phyloP scores from a whole-genome alignment of 2,329 filamentous ascomycete species.

The Phialocephala subalpina region DNA sequence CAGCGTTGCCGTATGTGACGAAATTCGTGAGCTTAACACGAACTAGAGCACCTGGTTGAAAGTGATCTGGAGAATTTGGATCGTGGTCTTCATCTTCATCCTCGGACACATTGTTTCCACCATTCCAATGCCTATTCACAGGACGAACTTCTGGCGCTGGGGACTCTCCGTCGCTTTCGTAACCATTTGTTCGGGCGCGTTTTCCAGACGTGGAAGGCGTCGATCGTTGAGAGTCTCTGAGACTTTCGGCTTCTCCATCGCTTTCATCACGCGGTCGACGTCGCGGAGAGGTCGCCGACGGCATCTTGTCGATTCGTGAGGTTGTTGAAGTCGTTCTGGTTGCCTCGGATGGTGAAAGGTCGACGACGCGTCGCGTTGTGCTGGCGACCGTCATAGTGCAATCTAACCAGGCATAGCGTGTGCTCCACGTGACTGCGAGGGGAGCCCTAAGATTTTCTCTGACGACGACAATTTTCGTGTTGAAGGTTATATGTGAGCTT shows the following conservation, averaged over 20 bases:
- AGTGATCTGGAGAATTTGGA: conserved; percentile 11
- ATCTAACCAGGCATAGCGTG: background rate
- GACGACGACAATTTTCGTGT: background rate
- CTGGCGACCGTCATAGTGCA: background rate
- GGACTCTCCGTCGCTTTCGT: conserved; percentile 25
- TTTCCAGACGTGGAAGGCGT: conserved; percentile 35
- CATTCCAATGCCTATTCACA: background rate
- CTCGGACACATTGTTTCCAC: background rate
- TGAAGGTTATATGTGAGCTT: background rate
- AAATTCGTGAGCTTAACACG: conserved; percentile 88
- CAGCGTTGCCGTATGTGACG: conserved; percentile 91
- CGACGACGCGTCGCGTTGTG: background rate
- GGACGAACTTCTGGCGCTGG: conserved; percentile 16
- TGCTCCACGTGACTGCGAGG: no score
- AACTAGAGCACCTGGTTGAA: conserved; percentile 75
- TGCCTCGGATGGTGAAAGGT: background rate
- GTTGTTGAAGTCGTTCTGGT: background rate
- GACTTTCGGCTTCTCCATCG: conserved; percentile 35
- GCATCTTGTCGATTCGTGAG: conserved; percentile 4
- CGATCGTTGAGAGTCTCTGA: conserved; percentile 31
- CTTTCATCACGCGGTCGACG: conserved; percentile 37
- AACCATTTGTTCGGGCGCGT: conserved; percentile 36
- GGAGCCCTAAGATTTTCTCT: background rate
- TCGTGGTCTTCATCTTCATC: conserved; percentile 22
- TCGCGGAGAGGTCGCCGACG: conserved; percentile 8